Conservation (phyloP, 169 alveolate genomes). For the Ichthyophthirius multifiliis region DNA sequence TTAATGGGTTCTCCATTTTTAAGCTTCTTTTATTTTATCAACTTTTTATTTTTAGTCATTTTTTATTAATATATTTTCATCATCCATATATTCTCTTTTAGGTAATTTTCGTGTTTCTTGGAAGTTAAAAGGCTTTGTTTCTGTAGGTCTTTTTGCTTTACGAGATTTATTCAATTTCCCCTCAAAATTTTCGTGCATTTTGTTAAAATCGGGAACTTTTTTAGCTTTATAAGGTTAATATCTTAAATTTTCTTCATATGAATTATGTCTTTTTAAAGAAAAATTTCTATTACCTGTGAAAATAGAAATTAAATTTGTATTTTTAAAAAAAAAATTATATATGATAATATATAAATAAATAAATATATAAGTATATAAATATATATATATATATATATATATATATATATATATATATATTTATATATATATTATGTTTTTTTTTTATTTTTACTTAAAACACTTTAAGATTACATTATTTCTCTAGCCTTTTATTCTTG, state of each 20-base stretch:
- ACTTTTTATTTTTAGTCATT: too few relatives aligned
- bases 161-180: slow-evolving; percentile 21
- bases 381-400: too few relatives aligned
- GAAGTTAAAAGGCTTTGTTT: slow-evolving; percentile 34
- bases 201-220: slow-evolving; percentile 32
- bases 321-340: background rate
- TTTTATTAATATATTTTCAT: slow-evolving; percentile 9
- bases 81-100: slow-evolving; percentile 31
- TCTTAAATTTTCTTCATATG: background rate
- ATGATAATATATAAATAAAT: too few relatives aligned
- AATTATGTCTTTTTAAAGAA: background rate
- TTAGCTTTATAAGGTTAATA: slow-evolving; percentile 23
- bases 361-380: too few relatives aligned
- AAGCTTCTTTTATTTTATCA: slow-evolving; percentile 36
- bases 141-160: slow-evolving; percentile 31
- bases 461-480: background rate
- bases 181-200: slow-evolving; percentile 15
- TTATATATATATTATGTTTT: too few relatives aligned
- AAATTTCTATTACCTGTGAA: background rate
- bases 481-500: slow-evolving; percentile 46
- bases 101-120: slow-evolving; percentile 28
- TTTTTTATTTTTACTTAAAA: background rate
- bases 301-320: background rate
- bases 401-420: too few relatives aligned
- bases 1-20: slow-evolving; percentile 14